phyloP scores from a whole-genome alignment of 2,329 filamentous ascomycete species.

The Epichloe bromicola region DNA sequence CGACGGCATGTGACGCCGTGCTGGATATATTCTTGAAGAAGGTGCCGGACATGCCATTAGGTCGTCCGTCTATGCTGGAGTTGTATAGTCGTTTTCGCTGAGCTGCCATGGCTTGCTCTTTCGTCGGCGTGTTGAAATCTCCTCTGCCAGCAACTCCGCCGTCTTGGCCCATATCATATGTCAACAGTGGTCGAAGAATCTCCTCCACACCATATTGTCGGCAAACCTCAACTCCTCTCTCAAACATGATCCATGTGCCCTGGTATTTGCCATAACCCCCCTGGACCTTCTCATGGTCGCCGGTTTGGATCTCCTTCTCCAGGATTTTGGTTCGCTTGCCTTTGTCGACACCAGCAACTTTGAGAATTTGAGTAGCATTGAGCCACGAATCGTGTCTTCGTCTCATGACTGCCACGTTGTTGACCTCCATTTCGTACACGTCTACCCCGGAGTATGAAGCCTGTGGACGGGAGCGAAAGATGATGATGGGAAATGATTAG shows the following conservation, averaged over 20 bases:
- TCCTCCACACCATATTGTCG: conserved; percentile 68
- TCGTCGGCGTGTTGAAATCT: conserved; percentile 85
- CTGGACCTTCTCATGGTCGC: conserved; percentile 96
- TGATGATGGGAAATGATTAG: not conserved
- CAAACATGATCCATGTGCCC: conserved; percentile 95
- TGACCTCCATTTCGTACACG: conserved; percentile 98
- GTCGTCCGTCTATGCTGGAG: conserved; percentile 48
- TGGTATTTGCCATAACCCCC: conserved; percentile 99
- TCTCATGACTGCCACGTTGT: conserved; percentile 88
- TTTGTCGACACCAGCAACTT: conserved; percentile 94
- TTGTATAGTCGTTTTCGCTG: conserved; percentile 88
- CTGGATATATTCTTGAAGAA: conserved; percentile 97
- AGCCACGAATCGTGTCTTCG: conserved; percentile 90
- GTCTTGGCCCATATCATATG: conserved; percentile 69
- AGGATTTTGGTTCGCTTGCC: conserved; percentile 95
- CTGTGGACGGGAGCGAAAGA: conserved; percentile 17
- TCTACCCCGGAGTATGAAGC: conserved; percentile 91
- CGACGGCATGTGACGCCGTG: conserved; percentile 84
- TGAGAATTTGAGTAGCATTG: conserved; percentile 96
- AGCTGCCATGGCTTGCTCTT: conserved; percentile 96
- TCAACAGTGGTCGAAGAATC: conserved; percentile 57
- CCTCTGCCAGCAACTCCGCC: conserved; percentile 59
- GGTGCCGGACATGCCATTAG: conserved; percentile 60
- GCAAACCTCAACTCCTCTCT: conserved; percentile 84
- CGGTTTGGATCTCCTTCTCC: conserved; percentile 93